These are phyloP conservation scores for Diddensiella transvaalensis DNA, from an alignment of 805 yeast species.

Conservation along the genomic window DNA sequence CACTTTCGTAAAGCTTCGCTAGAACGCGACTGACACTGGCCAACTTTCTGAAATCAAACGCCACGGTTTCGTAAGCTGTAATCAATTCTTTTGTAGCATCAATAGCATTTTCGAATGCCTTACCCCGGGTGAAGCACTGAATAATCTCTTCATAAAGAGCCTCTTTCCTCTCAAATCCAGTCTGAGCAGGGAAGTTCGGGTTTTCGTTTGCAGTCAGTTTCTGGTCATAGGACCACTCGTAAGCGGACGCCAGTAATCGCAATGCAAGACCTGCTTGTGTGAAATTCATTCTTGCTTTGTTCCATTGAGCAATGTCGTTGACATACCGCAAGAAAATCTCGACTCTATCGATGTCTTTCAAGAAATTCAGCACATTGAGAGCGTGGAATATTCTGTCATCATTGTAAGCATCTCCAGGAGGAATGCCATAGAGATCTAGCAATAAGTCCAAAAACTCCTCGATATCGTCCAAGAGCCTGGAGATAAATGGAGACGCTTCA, in stretches of 20 bases:
- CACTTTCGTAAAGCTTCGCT: constrained; percentile 60
- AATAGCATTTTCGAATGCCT: constrained; percentile 74
- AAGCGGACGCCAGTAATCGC: constrained; percentile 72
- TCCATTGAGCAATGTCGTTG: constrained; percentile 65
- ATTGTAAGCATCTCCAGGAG: constrained; percentile 77
- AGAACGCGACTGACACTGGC: constrained; percentile 66
- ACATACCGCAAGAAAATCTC: constrained; percentile 78
- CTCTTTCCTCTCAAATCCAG: constrained; percentile 79
- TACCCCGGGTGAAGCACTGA: constrained; percentile 62
- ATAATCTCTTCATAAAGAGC: constrained; percentile 67
- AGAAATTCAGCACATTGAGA: constrained; percentile 68
- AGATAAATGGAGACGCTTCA: constrained; percentile 55
- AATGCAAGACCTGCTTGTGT: constrained; percentile 82
- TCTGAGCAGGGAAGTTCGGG: constrained; percentile 76
- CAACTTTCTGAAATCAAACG: constrained; percentile 73
- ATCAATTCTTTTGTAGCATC: constrained; percentile 73
- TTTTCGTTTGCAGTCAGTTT: constrained; percentile 52
- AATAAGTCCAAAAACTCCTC: constrained; percentile 59
- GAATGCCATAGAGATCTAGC: constrained; percentile 67
- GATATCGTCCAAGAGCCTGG: constrained; percentile 41
- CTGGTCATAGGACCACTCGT: constrained; percentile 56
- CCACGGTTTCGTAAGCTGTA: constrained; percentile 65
- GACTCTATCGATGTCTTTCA: constrained; percentile 73
- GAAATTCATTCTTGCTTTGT: constrained; percentile 54
- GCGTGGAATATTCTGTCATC: constrained; percentile 82